A percentile compares a stretch with the other conserved stretches of the same genome.
These are phyloP conservation scores for Trichoderma virens DNA, from an alignment of 495 filamentous ascomycete genomes.

Conservation along the genomic window DNA sequence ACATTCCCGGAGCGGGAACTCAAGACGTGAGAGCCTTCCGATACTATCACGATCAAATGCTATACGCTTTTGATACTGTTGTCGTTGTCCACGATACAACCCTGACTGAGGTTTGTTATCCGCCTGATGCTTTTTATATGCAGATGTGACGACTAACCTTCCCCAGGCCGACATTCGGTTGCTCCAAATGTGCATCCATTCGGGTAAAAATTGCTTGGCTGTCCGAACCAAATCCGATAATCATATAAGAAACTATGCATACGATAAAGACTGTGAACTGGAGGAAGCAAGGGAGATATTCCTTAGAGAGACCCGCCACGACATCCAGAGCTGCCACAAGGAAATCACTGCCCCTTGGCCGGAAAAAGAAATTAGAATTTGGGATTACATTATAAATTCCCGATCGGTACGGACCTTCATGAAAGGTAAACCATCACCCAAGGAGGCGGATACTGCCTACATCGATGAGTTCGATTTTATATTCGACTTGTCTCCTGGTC, in stretches of 20 bases:
- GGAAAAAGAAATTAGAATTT: neutral
- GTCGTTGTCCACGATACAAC: neutral
- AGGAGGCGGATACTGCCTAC: no score
- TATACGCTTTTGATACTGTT: neutral
- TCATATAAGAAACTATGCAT: neutral
- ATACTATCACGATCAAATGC: neutral
- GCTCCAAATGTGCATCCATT: neutral
- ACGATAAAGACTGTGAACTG: neutral
- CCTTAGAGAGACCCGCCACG: neutral
- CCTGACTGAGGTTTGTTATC: neutral
- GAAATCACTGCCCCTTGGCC: neutral
- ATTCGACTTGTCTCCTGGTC: no score
- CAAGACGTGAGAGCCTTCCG: neutral
- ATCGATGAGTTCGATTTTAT: no score
- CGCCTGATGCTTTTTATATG: neutral
- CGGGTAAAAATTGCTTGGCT: neutral
- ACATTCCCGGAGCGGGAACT: neutral
- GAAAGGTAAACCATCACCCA: no score
- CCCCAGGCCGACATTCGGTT: neutral
- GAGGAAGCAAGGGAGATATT: neutral
- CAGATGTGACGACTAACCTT: neutral
- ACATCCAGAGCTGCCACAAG: neutral
- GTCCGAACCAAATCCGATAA: neutral
- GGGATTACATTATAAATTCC: neutral
- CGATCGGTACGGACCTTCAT: no score